Conservation (phyloP, 225 moss, liverwort and hornwort species). For the Bryoerythrophyllum caledonicum region DNA sequence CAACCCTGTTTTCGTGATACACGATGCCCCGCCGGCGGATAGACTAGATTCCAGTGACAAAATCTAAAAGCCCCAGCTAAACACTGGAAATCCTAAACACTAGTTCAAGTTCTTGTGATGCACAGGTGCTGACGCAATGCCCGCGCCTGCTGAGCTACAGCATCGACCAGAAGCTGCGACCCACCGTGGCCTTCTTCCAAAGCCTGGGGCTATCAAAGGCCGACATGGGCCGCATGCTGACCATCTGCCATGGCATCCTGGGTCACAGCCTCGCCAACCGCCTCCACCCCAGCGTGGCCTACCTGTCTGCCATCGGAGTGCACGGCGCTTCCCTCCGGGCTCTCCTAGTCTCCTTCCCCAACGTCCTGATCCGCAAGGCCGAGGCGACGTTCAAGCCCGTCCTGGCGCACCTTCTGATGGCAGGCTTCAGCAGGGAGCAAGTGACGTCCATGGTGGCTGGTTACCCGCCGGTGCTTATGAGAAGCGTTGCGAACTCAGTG, state of each 20-base stretch:
- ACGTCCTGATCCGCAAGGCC: constrained; percentile 48
- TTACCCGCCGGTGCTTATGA: constrained; percentile 58
- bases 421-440: constrained; percentile 50
- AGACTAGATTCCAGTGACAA: too few relatives aligned
- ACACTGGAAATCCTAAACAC: neutral
- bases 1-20: too few relatives aligned
- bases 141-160: constrained; percentile 69
- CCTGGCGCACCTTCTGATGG: constrained; percentile 38
- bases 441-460: constrained; percentile 44
- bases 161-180: constrained; percentile 63
- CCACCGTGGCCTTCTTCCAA: constrained; percentile 41
- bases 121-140: constrained; percentile 50
- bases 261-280: constrained; percentile 36
- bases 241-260: constrained; percentile 41
- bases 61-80: neutral
- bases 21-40: too few relatives aligned
- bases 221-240: constrained; percentile 50
- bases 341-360: constrained; percentile 46
- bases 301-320: constrained; percentile 41
- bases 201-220: constrained; percentile 40
- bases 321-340: too few relatives aligned
- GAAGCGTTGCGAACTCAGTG: constrained; percentile 55
- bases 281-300: constrained; percentile 46
- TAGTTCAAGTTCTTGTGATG: neutral
- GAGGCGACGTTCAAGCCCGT: constrained; percentile 51